Evolutionary conservation across 441 rosid species (phyloP).

Genomic region (Arabidopsis lyrata): DNA sequence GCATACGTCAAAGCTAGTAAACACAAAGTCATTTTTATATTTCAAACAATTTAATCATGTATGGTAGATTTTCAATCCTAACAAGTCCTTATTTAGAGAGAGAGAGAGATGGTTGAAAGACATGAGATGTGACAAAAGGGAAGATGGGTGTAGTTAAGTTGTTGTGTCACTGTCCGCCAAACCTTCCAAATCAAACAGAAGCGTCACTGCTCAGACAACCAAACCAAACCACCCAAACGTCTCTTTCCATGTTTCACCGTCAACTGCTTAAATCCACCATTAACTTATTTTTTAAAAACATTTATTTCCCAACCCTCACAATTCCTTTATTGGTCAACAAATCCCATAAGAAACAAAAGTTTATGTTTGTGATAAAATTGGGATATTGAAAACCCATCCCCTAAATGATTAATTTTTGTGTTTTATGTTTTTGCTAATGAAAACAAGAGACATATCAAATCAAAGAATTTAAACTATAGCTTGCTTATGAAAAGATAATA

Average conservation of each 20-base stretch:
- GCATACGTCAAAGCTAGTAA: slow-evolving; percentile 14
- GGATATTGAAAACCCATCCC: slow-evolving; percentile 5
- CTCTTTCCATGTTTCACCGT: slow-evolving; percentile 44
- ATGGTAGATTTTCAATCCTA: not conserved
- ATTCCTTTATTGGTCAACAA: slow-evolving; percentile 13
- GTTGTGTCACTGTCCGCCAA: slow-evolving; percentile 48
- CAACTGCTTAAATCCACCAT: slow-evolving; percentile 34
- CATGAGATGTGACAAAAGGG: slow-evolving; percentile 48
- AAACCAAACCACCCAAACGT: slow-evolving; percentile 42
- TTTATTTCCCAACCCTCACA: not conserved
- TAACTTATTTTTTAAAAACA: not conserved
- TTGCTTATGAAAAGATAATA: not conserved
- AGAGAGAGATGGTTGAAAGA: slow-evolving; percentile 35
- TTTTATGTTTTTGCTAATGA: slow-evolving; percentile 13
- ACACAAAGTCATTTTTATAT: not conserved
- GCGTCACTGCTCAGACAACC: slow-evolving; percentile 47
- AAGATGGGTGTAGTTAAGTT: slow-evolving; percentile 45
- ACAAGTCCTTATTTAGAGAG: not conserved
- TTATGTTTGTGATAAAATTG: slow-evolving; percentile 21
- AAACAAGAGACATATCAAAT: slow-evolving; percentile 37
- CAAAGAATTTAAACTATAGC: slow-evolving; percentile 18
- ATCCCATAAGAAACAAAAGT: slow-evolving; percentile 21
- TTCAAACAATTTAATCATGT: slow-evolving; percentile 5
- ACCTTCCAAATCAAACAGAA: slow-evolving; percentile 45
- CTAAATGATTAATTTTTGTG: not conserved